Percentiles rank a stretch among this genome's conserved stretches.
Conservation (phyloP, 2,329 filamentous ascomycete genomes). For the Ophiostoma fasciatum region DNA sequence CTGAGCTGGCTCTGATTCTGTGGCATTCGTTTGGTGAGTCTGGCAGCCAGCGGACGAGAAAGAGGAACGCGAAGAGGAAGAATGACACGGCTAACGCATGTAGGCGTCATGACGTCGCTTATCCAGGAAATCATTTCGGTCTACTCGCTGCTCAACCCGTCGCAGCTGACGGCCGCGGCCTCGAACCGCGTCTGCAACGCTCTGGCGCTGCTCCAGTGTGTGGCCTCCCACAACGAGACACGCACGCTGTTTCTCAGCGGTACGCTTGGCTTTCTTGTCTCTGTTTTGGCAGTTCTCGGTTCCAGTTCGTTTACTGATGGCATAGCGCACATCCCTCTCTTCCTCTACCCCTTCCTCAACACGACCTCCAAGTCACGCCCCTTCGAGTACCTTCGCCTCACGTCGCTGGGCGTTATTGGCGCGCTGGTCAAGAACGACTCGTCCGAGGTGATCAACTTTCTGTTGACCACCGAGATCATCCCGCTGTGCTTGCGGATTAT, state of each 20-base stretch:
- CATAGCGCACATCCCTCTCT: conserved; percentile 87
- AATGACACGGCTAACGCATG: conserved; percentile 1
- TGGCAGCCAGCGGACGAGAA: background rate
- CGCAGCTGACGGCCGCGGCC: conserved; percentile 91
- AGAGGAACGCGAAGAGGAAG: background rate
- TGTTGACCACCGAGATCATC: conserved; percentile 96
- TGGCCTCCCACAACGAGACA: conserved; percentile 94
- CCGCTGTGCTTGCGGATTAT: conserved; percentile 95
- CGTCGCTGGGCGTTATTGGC: conserved; percentile 89
- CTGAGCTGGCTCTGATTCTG: conserved; percentile 85
- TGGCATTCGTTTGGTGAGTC: conserved; percentile 94
- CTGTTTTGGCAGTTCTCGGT: background rate
- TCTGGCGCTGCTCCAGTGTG: conserved; percentile 86
- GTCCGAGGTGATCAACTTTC: conserved; percentile 96
- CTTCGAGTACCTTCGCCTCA: conserved; percentile 93
- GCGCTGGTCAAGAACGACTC: conserved; percentile 98
- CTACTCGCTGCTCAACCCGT: conserved; percentile 91
- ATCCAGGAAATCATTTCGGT: conserved; percentile 98
- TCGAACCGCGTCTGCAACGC: conserved; percentile 97
- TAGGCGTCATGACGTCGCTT: conserved; percentile 94
- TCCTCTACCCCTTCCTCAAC: conserved; percentile 95
- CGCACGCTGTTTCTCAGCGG: conserved; percentile 85
- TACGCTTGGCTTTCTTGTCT: conserved; percentile 20
- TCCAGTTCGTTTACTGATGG: background rate
- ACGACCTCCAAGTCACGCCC: conserved; percentile 96